These are phyloP conservation scores for Elongisporangium anandrum DNA, from an alignment of 352 stramenopile genomes.

Conservation along the genomic window DNA sequence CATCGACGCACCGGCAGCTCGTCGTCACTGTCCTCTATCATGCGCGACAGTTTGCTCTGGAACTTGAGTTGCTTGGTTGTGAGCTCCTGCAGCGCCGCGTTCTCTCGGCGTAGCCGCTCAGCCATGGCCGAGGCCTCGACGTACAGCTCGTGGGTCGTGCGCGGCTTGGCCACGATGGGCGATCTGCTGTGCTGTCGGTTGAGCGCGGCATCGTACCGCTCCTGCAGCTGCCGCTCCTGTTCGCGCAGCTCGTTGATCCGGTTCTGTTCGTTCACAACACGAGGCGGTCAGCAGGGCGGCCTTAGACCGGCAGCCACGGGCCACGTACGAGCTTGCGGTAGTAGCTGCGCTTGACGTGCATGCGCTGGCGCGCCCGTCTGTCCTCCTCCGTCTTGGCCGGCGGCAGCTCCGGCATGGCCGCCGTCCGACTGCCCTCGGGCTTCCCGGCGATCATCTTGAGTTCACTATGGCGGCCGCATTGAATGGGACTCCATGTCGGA, in stretches of 20 bases:
- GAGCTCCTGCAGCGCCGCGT: conserved; percentile 38
- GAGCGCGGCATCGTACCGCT: conserved; percentile 21
- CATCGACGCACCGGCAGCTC: conserved; percentile 6
- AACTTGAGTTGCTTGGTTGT: conserved; percentile 32
- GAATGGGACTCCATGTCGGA: too few relatives aligned
- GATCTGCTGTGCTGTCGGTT: conserved; percentile 13
- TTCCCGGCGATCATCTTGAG: too few relatives aligned
- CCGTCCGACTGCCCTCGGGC: background rate
- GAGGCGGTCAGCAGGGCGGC: background rate
- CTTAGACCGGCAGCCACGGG: conserved; percentile 7
- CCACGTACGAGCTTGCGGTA: conserved; percentile 26
- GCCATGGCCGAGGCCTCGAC: conserved; percentile 43
- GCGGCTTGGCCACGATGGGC: conserved; percentile 3
- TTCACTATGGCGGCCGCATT: too few relatives aligned
- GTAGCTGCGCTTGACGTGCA: conserved; percentile 56
- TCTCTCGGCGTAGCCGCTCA: conserved; percentile 44
- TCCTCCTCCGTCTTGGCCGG: conserved; percentile 24
- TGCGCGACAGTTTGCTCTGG: conserved; percentile 28
- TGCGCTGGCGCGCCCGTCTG: conserved; percentile 47
- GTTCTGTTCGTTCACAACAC: conserved; percentile 14
- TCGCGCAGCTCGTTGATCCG: conserved; percentile 28
- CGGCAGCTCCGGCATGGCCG: conserved; percentile 2
- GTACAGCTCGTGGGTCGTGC: conserved; percentile 25
- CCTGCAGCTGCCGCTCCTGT: conserved; percentile 24
- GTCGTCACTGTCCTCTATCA: conserved; percentile 25